A percentile compares a stretch with the other conserved stretches of the same genome.
These are phyloP conservation scores for Corinectria fuckeliana DNA, from an alignment of 2,329 filamentous ascomycete genomes.

Conservation along the genomic window DNA sequence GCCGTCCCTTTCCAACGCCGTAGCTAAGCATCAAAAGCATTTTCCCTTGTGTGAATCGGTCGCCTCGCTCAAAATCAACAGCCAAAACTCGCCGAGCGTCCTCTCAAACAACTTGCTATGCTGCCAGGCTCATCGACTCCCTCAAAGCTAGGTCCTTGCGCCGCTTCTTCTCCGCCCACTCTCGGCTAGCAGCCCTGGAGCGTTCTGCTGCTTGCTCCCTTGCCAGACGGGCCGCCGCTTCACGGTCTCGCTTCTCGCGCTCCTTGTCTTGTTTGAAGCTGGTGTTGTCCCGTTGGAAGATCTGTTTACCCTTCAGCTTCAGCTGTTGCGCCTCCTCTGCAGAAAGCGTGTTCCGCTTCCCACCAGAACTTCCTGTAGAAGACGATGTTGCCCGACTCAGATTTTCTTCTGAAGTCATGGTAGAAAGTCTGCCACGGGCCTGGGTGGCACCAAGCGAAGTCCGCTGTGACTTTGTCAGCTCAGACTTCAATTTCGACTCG, in stretches of 20 bases:
- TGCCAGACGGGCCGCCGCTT: conserved; percentile 59
- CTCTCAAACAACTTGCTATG: background rate
- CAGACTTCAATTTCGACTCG: conserved; percentile 25
- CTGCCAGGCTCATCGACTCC: conserved; percentile 19
- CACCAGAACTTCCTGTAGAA: conserved; percentile 52
- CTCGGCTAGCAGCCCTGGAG: conserved; percentile 63
- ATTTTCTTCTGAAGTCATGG: conserved; percentile 30
- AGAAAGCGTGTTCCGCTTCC: conserved; percentile 57
- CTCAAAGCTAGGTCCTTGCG: conserved; percentile 44
- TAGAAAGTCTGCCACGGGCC: conserved; percentile 38
- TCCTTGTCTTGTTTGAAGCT: conserved; percentile 54
- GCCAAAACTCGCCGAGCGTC: background rate
- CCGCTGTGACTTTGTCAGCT: conserved; percentile 33
- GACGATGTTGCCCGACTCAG: conserved; percentile 52
- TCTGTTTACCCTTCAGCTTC: conserved; percentile 59
- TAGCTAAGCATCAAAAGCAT: conserved; percentile 14
- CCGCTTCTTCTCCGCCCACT: conserved; percentile 67
- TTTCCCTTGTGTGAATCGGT: background rate
- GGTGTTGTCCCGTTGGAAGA: conserved; percentile 59
- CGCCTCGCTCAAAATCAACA: background rate
- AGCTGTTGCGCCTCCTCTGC: conserved; percentile 58
- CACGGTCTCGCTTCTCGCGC: conserved; percentile 60
- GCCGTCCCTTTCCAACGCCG: conserved; percentile 31
- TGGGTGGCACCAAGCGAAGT: conserved; percentile 33
- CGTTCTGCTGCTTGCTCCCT: conserved; percentile 67